phyloP scores from a whole-genome alignment of 2,329 filamentous ascomycete genomes.

The Ramichloridium luteum region DNA sequence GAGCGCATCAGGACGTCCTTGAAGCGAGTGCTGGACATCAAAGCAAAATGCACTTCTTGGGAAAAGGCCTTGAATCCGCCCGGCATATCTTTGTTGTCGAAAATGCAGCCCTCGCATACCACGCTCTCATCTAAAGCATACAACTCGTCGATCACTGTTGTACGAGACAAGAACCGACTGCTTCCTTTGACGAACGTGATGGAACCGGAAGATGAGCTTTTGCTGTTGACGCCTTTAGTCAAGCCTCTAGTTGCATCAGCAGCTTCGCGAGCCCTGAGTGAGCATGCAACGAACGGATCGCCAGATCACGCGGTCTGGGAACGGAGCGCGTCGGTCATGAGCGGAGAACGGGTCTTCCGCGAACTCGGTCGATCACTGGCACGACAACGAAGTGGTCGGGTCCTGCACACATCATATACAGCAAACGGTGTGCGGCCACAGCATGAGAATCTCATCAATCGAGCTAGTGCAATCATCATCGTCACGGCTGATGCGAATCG shows the following conservation, averaged over 20 bases:
- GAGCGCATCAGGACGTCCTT: constrained; percentile 71
- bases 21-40: constrained; percentile 64
- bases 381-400: constrained; percentile 69
- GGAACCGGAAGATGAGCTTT: constrained; percentile 74
- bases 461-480: constrained; percentile 77
- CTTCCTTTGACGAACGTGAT: constrained; percentile 73
- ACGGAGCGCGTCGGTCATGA: constrained; percentile 59
- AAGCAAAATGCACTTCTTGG: constrained; percentile 80
- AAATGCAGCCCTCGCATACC: constrained; percentile 71
- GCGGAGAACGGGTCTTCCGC: constrained; percentile 82
- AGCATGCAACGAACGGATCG: constrained; percentile 46
- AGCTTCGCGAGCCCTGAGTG: constrained; percentile 58
- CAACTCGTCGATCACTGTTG: constrained; percentile 83
- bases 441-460: constrained; percentile 82
- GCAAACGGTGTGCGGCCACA: constrained; percentile 84
- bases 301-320: constrained; percentile 46
- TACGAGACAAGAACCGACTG: constrained; percentile 75
- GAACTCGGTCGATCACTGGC: constrained; percentile 83
- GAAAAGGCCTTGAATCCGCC: constrained; percentile 78
- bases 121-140: constrained; percentile 75
- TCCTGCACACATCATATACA: constrained; percentile 89
- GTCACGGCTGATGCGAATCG: constrained; percentile 88
- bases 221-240: constrained; percentile 76
- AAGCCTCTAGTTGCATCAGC: constrained; percentile 87
- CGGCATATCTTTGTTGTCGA: constrained; percentile 62